Conservation (phyloP, 169 alveolate genomes). For the Pseudocohnilembus persalinus region DNA sequence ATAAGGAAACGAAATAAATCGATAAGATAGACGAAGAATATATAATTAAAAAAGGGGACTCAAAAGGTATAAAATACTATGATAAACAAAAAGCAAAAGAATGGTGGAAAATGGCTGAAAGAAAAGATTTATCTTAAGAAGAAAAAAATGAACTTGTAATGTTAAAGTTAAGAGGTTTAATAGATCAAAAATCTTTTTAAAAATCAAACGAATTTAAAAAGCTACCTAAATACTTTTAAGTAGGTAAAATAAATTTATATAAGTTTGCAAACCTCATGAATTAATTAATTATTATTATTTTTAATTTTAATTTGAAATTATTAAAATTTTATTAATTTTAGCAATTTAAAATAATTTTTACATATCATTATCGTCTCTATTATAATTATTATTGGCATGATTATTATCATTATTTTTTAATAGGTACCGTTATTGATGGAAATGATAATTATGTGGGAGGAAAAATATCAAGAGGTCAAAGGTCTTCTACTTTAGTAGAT, state of each 20-base stretch:
- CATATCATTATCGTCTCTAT: no score
- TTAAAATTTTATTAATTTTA: no score
- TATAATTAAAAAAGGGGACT: background rate
- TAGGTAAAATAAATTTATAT: background rate
- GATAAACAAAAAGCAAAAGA: background rate
- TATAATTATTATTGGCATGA: no score
- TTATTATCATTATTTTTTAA: no score
- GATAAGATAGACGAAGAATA: background rate
- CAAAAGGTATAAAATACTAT: background rate
- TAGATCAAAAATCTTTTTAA: background rate
- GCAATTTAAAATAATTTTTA: no score
- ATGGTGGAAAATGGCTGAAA: background rate
- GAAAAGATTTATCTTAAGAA: background rate
- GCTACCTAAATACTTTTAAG: background rate
- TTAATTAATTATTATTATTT: no score
- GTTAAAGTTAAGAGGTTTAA: background rate
- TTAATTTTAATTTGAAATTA: no score
- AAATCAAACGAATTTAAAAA: background rate
- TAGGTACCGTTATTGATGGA: background rate
- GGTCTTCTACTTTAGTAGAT: background rate
- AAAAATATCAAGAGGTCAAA: background rate
- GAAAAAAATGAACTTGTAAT: background rate
- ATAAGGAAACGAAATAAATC: background rate
- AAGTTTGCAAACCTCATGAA: background rate
- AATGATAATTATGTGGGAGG: background rate